A percentile compares a stretch with the other conserved stretches of the same genome.
Conservation (phyloP, 352 stramenopile genomes). For the Globisporangium parvum region DNA sequence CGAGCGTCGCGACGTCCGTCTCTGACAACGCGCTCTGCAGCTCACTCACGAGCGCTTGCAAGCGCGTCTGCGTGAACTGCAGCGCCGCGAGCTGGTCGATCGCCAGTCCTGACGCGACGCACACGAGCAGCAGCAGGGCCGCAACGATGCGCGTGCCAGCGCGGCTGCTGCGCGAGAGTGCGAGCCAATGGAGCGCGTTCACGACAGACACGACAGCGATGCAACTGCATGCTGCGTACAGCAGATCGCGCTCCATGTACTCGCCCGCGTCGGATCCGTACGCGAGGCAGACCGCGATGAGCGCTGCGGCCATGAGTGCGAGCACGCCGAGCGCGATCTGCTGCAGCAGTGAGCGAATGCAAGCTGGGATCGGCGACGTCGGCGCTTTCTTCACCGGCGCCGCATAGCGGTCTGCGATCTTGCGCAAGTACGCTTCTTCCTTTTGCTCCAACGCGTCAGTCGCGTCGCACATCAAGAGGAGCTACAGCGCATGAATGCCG, state of each 20-base stretch:
- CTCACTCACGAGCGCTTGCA: conserved; percentile 12
- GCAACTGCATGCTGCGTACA: conserved; percentile 4
- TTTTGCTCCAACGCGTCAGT: conserved; percentile 34
- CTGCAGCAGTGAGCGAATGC: conserved; percentile 18
- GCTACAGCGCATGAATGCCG: conserved; percentile 14
- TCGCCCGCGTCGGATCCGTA: conserved; percentile 2
- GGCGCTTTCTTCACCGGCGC: conserved; percentile 11
- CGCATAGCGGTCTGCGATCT: conserved; percentile 28
- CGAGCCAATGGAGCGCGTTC: conserved; percentile 19
- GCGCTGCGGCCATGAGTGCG: conserved; percentile 12
- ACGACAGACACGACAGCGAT: conserved; percentile 8
- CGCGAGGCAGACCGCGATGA: conserved; percentile 13
- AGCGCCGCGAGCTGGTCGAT: conserved; percentile 26
- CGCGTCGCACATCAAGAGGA: conserved; percentile 39
- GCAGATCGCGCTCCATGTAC: conserved; percentile 2
- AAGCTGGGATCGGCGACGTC: conserved; percentile 14
- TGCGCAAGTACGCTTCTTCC: conserved; percentile 46
- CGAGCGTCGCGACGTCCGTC: conserved; percentile 16
- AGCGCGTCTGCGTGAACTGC: conserved; percentile 23
- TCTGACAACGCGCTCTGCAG: conserved; percentile 14
- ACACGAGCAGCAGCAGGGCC: conserved; percentile 12
- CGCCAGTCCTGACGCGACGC: conserved; percentile 11
- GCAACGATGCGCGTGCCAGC: conserved; percentile 11
- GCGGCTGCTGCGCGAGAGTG: conserved; percentile 15
- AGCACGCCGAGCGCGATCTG: conserved; percentile 19